Conservation (phyloP, 805 yeast species). For the Clavispora asparagi region DNA sequence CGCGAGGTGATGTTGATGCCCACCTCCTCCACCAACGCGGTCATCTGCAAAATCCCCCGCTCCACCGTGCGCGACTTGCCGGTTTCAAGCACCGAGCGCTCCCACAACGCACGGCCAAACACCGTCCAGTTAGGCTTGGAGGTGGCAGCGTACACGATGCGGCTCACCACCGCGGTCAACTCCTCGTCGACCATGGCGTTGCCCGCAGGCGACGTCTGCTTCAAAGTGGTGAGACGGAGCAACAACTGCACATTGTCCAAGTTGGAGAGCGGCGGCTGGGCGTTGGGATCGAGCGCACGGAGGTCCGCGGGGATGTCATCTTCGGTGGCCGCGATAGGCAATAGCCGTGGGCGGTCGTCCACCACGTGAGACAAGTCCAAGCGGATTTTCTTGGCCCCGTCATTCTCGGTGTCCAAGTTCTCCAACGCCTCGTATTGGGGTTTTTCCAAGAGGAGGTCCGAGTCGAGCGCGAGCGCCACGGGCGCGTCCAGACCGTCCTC, state of each 20-base stretch:
- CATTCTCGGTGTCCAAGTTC: constrained; percentile 30
- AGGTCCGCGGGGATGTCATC: constrained; percentile 59
- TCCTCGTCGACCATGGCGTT: constrained; percentile 77
- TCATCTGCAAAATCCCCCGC: constrained; percentile 90
- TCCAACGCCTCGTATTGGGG: constrained; percentile 65
- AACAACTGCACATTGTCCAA: constrained; percentile 72
- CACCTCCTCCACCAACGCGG: constrained; percentile 82
- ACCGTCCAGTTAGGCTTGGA: constrained; percentile 63
- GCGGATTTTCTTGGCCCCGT: constrained; percentile 32
- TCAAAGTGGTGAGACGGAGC: constrained; percentile 57
- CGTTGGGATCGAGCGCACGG: constrained; percentile 64
- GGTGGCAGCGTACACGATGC: constrained; percentile 54
- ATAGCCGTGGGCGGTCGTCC: constrained; percentile 26
- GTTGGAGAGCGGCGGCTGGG: constrained; percentile 68
- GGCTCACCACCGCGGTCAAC: constrained; percentile 64
- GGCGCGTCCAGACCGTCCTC: constrained; percentile 32
- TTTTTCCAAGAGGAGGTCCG: constrained; percentile 73
- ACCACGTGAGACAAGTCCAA: constrained; percentile 27
- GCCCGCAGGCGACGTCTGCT: constrained; percentile 66
- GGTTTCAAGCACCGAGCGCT: constrained; percentile 79
- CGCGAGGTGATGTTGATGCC: constrained; percentile 61
- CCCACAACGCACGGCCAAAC: constrained; percentile 83
- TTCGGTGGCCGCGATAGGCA: constrained; percentile 60
- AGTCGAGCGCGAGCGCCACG: constrained; percentile 57
- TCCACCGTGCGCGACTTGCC: constrained; percentile 81